Evolutionary conservation across 2,329 filamentous ascomycete genomes (phyloP), one percentile per base, ranked within the genome.

Genomic region (Cladophialophora exuberans): DNA sequence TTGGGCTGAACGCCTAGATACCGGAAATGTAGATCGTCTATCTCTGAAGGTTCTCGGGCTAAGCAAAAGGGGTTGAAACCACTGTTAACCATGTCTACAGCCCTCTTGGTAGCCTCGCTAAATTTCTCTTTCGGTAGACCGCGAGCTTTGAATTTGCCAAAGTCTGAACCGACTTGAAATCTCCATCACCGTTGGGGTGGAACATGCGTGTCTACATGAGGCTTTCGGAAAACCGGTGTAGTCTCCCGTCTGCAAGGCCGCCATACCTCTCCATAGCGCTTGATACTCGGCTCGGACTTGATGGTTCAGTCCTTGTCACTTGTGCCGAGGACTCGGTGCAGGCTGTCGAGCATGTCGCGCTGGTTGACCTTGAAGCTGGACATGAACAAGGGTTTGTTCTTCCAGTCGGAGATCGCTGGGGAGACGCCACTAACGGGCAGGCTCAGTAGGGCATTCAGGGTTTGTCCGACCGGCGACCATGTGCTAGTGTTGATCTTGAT

Each of bases 291-390:
- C 67, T 84, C 77, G 6, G 76, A 68, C 1, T 65, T 72, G 52
- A 89, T 76, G 2, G 65, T 75, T 86, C 86, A 89, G 63, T 88
- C 85, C 0, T 67, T 70, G 28, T 85, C 80, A 1, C 71, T 79
- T 0, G 79, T 83, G 0, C 78, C 78, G 0, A 81, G 79, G 3
- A 84, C 84, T 0, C 80, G 78, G 62, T 84, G 76, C 11, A 85
- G 69, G 15, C 78, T 79, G 31, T 80, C 78, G 50, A 89, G 76
- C 73, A 89, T 87, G 6, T 89, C 85, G 7, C 76, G 75, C 67
- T 89, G 86, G 55, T 70, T 83, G 56, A 84, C 61, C 7, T 71
- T 66, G 70, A 87, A 88, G 57, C 80, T 84, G 6, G 73, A 75
- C 9, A 85, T 61, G 61, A 77, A 82, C 1, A 85, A 64, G 0